Percentiles rank a stretch among this genome's conserved stretches.
phyloP scores from a whole-genome alignment of 352 stramenopile species.

The Globisporangium heterothallicum region DNA sequence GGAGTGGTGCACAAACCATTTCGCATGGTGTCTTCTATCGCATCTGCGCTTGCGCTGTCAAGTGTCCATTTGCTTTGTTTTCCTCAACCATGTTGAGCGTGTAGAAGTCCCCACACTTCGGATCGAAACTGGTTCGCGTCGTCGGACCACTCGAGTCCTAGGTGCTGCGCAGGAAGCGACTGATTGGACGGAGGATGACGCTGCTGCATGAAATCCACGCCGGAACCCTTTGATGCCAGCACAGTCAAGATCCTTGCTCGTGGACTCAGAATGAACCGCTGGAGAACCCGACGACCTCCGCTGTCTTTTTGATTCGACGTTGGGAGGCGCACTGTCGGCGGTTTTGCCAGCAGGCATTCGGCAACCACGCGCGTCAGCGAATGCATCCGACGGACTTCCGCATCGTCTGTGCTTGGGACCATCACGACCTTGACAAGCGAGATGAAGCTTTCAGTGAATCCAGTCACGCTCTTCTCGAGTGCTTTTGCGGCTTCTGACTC shows the following conservation, averaged over 20 bases:
- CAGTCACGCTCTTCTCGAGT: not conserved
- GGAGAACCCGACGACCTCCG: not conserved
- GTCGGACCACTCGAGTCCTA: too few species aligned
- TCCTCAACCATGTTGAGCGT: not conserved
- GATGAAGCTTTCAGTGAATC: slow-evolving; percentile 4
- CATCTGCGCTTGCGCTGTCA: too few species aligned
- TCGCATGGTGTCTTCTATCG: too few species aligned
- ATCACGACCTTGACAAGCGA: not conserved
- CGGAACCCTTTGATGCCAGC: not conserved
- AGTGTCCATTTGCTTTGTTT: not conserved
- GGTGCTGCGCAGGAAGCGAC: too few species aligned
- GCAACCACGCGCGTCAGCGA: not conserved
- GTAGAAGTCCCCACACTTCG: not conserved
- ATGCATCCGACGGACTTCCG: not conserved
- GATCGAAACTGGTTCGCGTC: not conserved
- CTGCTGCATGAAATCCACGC: not conserved
- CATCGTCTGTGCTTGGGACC: not conserved
- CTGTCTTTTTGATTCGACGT: too few species aligned
- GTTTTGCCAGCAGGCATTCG: not conserved
- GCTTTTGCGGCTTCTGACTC: not conserved
- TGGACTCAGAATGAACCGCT: not conserved
- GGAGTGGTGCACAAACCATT: slow-evolving; percentile 34
- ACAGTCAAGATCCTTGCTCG: not conserved
- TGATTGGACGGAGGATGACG: too few species aligned
- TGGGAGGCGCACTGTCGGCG: too few species aligned